Evolutionary conservation across 2,329 filamentous ascomycete genomes (phyloP), one percentile per base, ranked within the genome.

Genomic region (Onygena corvina): DNA sequence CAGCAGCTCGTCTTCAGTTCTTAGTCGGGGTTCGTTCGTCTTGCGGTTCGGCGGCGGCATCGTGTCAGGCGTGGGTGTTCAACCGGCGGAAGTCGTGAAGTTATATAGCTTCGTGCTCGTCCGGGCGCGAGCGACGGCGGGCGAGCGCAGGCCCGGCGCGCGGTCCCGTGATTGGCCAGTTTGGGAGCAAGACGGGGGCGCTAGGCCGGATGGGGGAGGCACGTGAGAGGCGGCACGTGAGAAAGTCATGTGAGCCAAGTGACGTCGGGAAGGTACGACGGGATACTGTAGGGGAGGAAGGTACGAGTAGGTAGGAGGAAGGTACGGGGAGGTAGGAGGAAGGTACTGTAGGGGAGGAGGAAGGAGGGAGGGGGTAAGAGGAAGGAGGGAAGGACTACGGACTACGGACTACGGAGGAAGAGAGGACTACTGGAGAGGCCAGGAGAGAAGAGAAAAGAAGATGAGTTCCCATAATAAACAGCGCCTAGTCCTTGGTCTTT

Each of bases 401-500:
- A 14, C 34, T 27, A 48, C 30, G 46, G 49, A 50, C 31, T n/a
- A n/a, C n/a, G n/a, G n/a, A n/a, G n/a, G n/a, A n/a, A n/a, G n/a
- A n/a, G n/a, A n/a, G n/a, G n/a, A n/a, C n/a, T n/a, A n/a, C n/a
- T n/a, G n/a, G n/a, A n/a, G n/a, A n/a, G n/a, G n/a, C n/a, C n/a
- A n/a, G n/a, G n/a, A n/a, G n/a, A n/a, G n/a, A n/a, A n/a, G n/a
- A n/a, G n/a, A n/a, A n/a, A n/a, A n/a, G n/a, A n/a, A n/a, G n/a
- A n/a, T n/a, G n/a, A n/a, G n/a, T n/a, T n/a, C n/a, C n/a, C n/a
- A n/a, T n/a, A n/a, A n/a, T n/a, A n/a, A n/a, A n/a, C n/a, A n/a
- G n/a, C n/a, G n/a, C 73, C 76, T 88, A 90, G 63, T 98, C 93
- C 87, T 98, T 98, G 71, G 81, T 87, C 86, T 98, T 98, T 80